Conservation (phyloP, 176 grass and related monocot genomes). For the Sorghum bicolor region Sorghum_bicolor_NCBIv3 NC_012875.2:58318501-58319000, state of each 20-base stretch:
- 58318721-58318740: conserved; percentile 77
- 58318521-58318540: not conserved
- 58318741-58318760: conserved; percentile 25
- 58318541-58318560: not conserved
- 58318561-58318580: not conserved
- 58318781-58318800: not conserved
- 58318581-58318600: not conserved
- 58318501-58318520: not conserved
- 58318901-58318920: not conserved
- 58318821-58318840: not conserved
- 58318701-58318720: conserved; percentile 81
- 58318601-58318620: not conserved
- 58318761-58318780: not conserved
- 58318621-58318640: not conserved
- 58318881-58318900: not conserved
- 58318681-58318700: conserved; percentile 62
- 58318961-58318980: not conserved
- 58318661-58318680: not conserved
- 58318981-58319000: not conserved
- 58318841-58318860: not conserved
- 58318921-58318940: not conserved
- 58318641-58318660: not conserved
- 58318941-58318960: not conserved
- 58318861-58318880: not conserved
- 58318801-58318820: not conserved